phyloP scores from a whole-genome alignment of 805 yeast species.

The Limtongozyma cylindracea region DNA sequence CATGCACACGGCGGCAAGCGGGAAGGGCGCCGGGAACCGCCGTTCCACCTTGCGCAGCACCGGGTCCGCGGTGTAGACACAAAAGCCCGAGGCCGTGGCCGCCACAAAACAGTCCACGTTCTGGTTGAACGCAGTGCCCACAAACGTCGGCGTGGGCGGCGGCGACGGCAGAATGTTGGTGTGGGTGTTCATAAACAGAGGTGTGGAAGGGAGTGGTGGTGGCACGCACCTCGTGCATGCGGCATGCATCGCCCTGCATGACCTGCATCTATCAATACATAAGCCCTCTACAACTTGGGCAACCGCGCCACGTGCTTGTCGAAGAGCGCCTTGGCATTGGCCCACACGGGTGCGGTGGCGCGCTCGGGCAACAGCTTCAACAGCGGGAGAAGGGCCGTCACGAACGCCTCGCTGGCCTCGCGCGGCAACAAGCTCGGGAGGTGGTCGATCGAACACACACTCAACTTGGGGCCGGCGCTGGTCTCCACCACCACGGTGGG shows the following conservation, averaged over 20 bases:
- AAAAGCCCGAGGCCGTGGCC: constrained; percentile 59
- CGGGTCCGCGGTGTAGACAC: constrained; percentile 75
- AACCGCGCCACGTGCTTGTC: constrained; percentile 69
- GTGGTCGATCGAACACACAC: constrained; percentile 91
- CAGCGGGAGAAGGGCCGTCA: constrained; percentile 73
- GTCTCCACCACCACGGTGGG: constrained; percentile 80
- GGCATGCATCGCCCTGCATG: too few relatives aligned
- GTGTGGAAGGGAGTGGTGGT: too few relatives aligned
- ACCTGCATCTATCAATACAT: too few relatives aligned
- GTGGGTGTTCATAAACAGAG: too few relatives aligned
- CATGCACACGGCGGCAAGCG: constrained; percentile 62
- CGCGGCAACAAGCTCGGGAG: constrained; percentile 89
- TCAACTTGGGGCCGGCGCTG: constrained; percentile 57
- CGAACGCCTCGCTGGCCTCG: constrained; percentile 85
- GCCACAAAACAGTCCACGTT: constrained; percentile 79
- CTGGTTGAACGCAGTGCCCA: constrained; percentile 57
- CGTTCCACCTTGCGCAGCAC: constrained; percentile 50
- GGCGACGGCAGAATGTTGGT: too few relatives aligned
- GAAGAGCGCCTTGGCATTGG: constrained; percentile 60
- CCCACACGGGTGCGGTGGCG: constrained; percentile 75
- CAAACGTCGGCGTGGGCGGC: constrained; percentile 5
- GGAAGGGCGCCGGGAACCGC: constrained; percentile 16
- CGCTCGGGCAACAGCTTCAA: constrained; percentile 67
- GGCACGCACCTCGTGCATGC: too few relatives aligned
- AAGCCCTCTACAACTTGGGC: too few relatives aligned